phyloP scores from a whole-genome alignment of 169 alveolate genomes.

The Cystoisospora suis region DNA sequence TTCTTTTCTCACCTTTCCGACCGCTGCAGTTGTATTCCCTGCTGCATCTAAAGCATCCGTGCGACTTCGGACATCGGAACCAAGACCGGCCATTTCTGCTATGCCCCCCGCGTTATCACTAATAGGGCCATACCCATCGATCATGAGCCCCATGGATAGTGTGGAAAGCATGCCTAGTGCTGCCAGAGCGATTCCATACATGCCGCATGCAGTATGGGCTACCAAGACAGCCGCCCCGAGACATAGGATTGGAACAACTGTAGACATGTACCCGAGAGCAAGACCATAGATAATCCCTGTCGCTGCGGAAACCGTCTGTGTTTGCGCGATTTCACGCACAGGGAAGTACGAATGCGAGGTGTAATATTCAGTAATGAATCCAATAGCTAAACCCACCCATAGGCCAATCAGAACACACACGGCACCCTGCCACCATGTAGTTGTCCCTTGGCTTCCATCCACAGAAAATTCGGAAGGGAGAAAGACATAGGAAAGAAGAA shows the following conservation, averaged over 20 bases:
- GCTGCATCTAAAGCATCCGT: slow-evolving; percentile 92
- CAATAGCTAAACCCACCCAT: slow-evolving; percentile 84
- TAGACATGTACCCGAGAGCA: slow-evolving; percentile 87
- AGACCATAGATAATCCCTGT: slow-evolving; percentile 87
- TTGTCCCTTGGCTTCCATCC: slow-evolving; percentile 71
- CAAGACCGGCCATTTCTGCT: slow-evolving; percentile 89
- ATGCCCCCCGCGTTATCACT: slow-evolving; percentile 95
- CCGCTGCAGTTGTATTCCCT: slow-evolving; percentile 92
- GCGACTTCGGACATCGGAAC: slow-evolving; percentile 83
- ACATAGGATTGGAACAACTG: slow-evolving; percentile 84
- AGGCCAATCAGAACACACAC: slow-evolving; percentile 81
- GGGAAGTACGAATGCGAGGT: slow-evolving; percentile 87
- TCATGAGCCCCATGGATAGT: slow-evolving; percentile 84
- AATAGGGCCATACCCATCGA: slow-evolving; percentile 92
- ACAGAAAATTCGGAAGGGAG: slow-evolving; percentile 66
- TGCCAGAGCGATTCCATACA: slow-evolving; percentile 88
- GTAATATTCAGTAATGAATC: slow-evolving; percentile 84
- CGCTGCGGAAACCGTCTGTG: slow-evolving; percentile 86
- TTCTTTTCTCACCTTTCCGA: slow-evolving; percentile 83
- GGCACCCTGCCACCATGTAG: slow-evolving; percentile 73
- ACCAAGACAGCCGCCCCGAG: slow-evolving; percentile 80
- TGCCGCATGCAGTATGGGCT: slow-evolving; percentile 81
- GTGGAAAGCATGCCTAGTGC: slow-evolving; percentile 92
- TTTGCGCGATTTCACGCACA: slow-evolving; percentile 83
- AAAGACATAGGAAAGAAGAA: slow-evolving; percentile 70